Evolutionary conservation across 495 filamentous ascomycete species (phyloP), one percentile per base, ranked within the genome.

Genomic region (Penicillium soppii): DNA sequence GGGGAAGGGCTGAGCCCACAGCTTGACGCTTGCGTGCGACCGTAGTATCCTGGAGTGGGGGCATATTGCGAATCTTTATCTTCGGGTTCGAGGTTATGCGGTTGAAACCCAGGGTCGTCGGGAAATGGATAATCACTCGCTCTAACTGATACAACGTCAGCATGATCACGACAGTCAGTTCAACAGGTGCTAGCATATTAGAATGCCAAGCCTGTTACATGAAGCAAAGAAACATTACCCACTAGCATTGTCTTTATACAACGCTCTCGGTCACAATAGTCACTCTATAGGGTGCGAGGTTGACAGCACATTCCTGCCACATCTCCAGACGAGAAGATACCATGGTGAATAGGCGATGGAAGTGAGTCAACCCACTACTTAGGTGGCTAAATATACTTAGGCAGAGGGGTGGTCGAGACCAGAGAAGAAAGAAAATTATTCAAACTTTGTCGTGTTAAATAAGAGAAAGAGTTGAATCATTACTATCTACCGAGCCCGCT

Each of bases 31-130:
- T 40, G 53, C 0, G 49, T 56, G 20, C 36, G 27, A 47, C 41
- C 41, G 17, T 23, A 44, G 20, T 53, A 53, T 47, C 49, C 53
- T 47, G 41, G 57, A 43, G 49, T 53, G 15, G 38, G 56, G 25
- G 52, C 43, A 38, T 59, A 52, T 59, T 59, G 52, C 26, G 25
- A 59, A 37, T 50, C 27, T 9, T 56, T 22, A 3, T 51, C 49
- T 7, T 5, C 16, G 2, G 19, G 10, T 13, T 53, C 30, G 7
- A 47, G 49, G 3, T 38, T 15, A 39, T 51, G 9, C 5, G 27
- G 29, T n/a, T 43, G 19, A 43, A 27, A 43, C 23, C 36, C 38
- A 50, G 4, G 4, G 0, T 49, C 12, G 40, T 49, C 8, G 9
- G 25, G 36, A 49, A 21, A 41, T 15, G 23, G 23, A 40, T 49